Base-by-base conservation (phyloP, 805 yeast species). In the Pichia thaimueangensis region DNA sequence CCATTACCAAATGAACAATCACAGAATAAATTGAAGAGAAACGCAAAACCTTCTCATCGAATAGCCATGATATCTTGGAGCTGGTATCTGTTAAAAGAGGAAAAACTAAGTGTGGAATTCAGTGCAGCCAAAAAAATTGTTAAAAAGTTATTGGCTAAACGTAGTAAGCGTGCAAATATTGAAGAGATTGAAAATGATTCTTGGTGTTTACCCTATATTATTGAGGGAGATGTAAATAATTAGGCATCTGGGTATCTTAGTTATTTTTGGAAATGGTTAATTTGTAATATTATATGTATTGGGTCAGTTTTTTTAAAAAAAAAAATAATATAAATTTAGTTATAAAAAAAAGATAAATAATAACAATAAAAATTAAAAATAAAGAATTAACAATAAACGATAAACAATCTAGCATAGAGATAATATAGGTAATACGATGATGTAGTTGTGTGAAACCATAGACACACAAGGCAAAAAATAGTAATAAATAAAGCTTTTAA, bases 51-150 rank as follows among this genome's bases (percentile, higher is more conserved):
- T 0, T 82, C 95, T 0, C 96, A 91, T 60, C 68, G 97, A 43
- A 93, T 91, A 25, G 97, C 97, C 5, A 76, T 91, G 56, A 80
- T 86, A 29, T 93, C 86, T 47, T 93, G 98, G 98, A 73, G 72
- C 29, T 91, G 97, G 97, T 71, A 63, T 48, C 60, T 61, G 19
- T 62, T 76, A 50, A 62, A 67, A 42, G 70, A 70, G 1, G 54
- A 53, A 29, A 43, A 49, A 11, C 33, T 32, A 5, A 36, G 40
- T 21, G 25, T n/a, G 13, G 52, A 52, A 5, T 56, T 48, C 42
- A 50, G 50, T 1, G 65, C 60, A 3, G 78, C 78, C 1, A 78
- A 69, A 48, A 55, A 50, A 13, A 56, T 80, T 13, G 85, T 80
- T n/a, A 70, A 69, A 32, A 58, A 60, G 9, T 61, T 78, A 41